A percentile compares a stretch with the other conserved stretches of the same genome.
phyloP scores from a whole-genome alignment of 306 rosid genomes.

The Gillenia trifoliata region DNA sequence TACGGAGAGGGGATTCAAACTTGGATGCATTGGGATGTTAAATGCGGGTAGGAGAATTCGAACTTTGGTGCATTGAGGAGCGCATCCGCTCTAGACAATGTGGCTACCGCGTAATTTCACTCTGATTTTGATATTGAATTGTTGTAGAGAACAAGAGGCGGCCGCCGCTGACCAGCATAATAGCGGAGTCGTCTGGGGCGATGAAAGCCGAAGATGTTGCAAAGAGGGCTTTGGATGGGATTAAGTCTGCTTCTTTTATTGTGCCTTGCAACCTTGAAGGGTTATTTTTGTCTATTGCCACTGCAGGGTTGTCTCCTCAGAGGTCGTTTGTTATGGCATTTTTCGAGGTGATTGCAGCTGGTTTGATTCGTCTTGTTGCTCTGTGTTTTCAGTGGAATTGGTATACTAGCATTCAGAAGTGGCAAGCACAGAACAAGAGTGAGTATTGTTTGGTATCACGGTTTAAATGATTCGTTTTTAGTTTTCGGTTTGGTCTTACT shows the following conservation, averaged over 20 bases:
- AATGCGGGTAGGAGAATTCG: not conserved
- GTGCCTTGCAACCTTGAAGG: slow-evolving; percentile 87
- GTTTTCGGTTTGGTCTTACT: not conserved
- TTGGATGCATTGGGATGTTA: not conserved
- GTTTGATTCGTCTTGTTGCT: slow-evolving; percentile 49
- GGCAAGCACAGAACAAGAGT: slow-evolving; percentile 48
- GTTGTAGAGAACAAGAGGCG: slow-evolving; percentile 64
- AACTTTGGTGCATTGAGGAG: not conserved
- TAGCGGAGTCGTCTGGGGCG: slow-evolving; percentile 58
- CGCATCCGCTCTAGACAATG: not conserved
- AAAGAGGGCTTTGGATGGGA: slow-evolving; percentile 66
- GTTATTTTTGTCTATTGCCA: slow-evolving; percentile 50
- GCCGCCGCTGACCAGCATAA: slow-evolving; percentile 66
- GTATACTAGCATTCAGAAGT: slow-evolving; percentile 71
- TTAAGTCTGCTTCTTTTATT: slow-evolving; percentile 59
- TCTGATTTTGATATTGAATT: not conserved
- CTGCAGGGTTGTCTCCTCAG: slow-evolving; percentile 87
- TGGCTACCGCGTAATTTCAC: not conserved
- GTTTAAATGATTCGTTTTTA: not conserved
- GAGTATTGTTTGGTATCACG: slow-evolving; percentile 12
- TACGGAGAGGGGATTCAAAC: too few relatives aligned
- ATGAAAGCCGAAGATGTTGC: slow-evolving; percentile 92
- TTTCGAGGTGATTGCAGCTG: slow-evolving; percentile 60
- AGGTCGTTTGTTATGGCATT: slow-evolving; percentile 80
- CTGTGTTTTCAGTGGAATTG: slow-evolving; percentile 76